These are phyloP conservation scores for Mesembryanthemum crystallinum DNA, from an alignment of 148 eudicot species.

Conservation along the genomic window DNA sequence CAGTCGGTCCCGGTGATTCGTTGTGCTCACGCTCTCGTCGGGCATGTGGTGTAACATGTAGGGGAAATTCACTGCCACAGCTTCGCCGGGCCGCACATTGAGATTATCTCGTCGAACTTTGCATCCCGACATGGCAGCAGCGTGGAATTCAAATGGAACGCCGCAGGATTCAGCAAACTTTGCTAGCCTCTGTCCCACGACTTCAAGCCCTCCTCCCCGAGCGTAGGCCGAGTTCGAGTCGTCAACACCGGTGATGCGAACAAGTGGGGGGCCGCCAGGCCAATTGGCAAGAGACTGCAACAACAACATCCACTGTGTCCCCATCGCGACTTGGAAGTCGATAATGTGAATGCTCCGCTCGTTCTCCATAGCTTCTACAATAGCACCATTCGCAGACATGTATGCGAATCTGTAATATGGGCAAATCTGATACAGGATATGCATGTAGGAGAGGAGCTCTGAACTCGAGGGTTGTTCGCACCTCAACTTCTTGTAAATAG, in stretches of 20 bases:
- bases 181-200: slow-evolving; percentile 51
- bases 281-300: slow-evolving; percentile 49
- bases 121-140: slow-evolving; percentile 71
- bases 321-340: slow-evolving; percentile 84
- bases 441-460: slow-evolving; percentile 80
- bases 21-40: slow-evolving; percentile 84
- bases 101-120: slow-evolving; percentile 59
- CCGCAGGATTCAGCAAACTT: slow-evolving; percentile 44
- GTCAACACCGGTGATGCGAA: slow-evolving; percentile 86
- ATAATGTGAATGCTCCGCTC: slow-evolving; percentile 71
- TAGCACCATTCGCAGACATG: slow-evolving; percentile 55
- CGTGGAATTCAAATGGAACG: slow-evolving; percentile 70
- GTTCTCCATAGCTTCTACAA: slow-evolving; percentile 60
- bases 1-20: slow-evolving; percentile 76
- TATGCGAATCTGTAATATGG: slow-evolving; percentile 83
- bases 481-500: slow-evolving; percentile 69
- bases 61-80: slow-evolving; percentile 81
- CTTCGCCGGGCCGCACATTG: slow-evolving; percentile 47
- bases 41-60: slow-evolving; percentile 94
- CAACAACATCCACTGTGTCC: slow-evolving; percentile 73
- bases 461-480: slow-evolving; percentile 72
- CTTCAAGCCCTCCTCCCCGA: slow-evolving; percentile 73
- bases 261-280: slow-evolving; percentile 67
- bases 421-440: slow-evolving; percentile 53
- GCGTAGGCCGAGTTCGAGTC: slow-evolving; percentile 71